These are phyloP conservation scores for Trichoderma breve DNA, from an alignment of 2,329 filamentous ascomycete genomes.

Conservation along the genomic window DNA sequence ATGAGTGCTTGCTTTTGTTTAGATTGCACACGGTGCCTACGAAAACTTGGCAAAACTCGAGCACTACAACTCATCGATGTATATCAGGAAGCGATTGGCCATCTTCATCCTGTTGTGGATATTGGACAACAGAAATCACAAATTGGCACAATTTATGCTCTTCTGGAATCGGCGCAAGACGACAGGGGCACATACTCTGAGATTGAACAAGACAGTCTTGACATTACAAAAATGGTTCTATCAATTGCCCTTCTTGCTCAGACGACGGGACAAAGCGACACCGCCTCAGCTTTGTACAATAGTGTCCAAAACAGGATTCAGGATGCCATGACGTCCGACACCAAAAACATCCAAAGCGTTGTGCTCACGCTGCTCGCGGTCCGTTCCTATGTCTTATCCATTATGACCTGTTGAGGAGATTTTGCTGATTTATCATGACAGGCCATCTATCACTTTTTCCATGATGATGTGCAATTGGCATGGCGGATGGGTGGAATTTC, in stretches of 20 bases:
- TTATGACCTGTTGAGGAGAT: neutral
- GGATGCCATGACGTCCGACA: neutral
- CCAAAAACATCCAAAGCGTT: neutral
- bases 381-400: neutral
- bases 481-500: neutral
- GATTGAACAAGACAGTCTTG: neutral
- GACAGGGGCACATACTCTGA: fast-evolving
- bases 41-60: neutral
- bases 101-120: neutral
- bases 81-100: neutral
- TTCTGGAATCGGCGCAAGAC: neutral
- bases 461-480: neutral
- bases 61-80: neutral
- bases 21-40: neutral
- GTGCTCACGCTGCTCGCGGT: neutral
- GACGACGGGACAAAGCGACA: neutral
- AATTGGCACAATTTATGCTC: neutral
- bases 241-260: neutral
- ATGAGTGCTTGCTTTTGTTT: neutral
- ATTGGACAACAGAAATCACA: neutral
- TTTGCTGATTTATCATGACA: neutral
- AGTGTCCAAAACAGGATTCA: neutral
- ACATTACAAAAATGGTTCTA: neutral
- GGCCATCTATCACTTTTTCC: neutral
- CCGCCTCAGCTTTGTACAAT: neutral